Percentiles rank a stretch among this genome's conserved stretches.
phyloP scores from a whole-genome alignment of 1,284 basidiomycete species.

The Trichosporon asahii region DNA sequence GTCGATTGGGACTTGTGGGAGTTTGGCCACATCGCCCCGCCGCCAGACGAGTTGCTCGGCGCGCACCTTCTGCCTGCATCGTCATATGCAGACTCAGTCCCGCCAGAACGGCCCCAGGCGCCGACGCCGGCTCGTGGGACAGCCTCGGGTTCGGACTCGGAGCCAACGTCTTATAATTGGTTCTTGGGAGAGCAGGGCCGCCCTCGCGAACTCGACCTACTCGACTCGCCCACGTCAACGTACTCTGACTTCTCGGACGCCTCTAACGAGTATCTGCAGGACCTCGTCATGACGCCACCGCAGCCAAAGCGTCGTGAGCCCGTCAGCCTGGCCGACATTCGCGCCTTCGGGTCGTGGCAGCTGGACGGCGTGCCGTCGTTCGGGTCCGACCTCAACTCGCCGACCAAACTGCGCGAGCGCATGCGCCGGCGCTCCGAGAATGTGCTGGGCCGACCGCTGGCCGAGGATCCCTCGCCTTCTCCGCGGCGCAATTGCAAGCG shows the following conservation, averaged over 20 bases:
- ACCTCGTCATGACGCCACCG: background rate
- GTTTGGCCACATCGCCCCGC: conserved; percentile 16
- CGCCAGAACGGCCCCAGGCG: background rate
- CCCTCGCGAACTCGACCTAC: background rate
- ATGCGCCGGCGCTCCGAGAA: too few species aligned
- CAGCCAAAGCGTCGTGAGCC: background rate
- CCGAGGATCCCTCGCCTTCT: background rate
- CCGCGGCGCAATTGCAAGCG: background rate
- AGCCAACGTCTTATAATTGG: background rate
- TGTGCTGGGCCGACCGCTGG: background rate
- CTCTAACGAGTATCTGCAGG: background rate
- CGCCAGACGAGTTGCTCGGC: conserved; percentile 14
- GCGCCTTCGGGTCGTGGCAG: background rate
- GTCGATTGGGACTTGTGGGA: conserved; percentile 22
- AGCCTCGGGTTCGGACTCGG: background rate
- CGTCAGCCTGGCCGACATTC: background rate
- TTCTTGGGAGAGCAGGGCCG: background rate
- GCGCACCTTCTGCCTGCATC: background rate
- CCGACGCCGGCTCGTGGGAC: background rate
- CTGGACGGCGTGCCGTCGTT: background rate
- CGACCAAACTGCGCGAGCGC: background rate
- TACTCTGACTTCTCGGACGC: background rate
- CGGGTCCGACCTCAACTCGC: background rate
- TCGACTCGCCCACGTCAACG: background rate
- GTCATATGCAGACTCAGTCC: background rate